Conservation (phyloP, 2,329 filamentous ascomycete genomes). For the Colletotrichum incanum region DNA sequence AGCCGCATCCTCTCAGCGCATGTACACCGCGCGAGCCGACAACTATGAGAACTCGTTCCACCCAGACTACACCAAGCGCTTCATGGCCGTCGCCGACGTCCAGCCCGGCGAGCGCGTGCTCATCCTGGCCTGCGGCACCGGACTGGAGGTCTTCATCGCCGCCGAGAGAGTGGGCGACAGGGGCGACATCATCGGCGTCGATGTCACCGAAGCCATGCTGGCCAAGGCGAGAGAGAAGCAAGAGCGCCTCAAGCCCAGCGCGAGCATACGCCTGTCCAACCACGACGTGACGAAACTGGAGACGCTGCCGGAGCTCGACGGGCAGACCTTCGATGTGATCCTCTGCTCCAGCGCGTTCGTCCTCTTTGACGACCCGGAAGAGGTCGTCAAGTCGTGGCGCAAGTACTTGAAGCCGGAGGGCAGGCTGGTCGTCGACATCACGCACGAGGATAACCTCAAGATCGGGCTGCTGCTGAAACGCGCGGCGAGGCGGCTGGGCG, state of each 20-base stretch:
- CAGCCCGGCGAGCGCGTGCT: slow-evolving; percentile 49
- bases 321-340: slow-evolving; percentile 50
- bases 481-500: slow-evolving; percentile 46
- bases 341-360: slow-evolving; percentile 55
- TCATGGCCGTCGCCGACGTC: slow-evolving; percentile 49
- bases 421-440: slow-evolving; percentile 52
- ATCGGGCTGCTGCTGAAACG: slow-evolving; percentile 48
- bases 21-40: slow-evolving; percentile 51
- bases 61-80: slow-evolving; percentile 50
- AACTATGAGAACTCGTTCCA: slow-evolving; percentile 55
- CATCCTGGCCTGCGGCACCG: slow-evolving; percentile 55
- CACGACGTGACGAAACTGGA: slow-evolving; percentile 50
- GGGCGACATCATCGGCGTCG: slow-evolving; percentile 52
- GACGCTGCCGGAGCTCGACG: slow-evolving; percentile 42
- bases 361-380: slow-evolving; percentile 49
- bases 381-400: slow-evolving; percentile 50
- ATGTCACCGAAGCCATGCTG: slow-evolving; percentile 53
- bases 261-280: slow-evolving; percentile 43
- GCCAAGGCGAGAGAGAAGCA: slow-evolving; percentile 47
- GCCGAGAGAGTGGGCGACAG: slow-evolving; percentile 47
- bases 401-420: slow-evolving; percentile 49
- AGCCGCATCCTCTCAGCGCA: slow-evolving; percentile 47
- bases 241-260: slow-evolving; percentile 43
- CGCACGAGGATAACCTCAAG: slow-evolving; percentile 51
- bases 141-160: slow-evolving; percentile 51